Evolutionary conservation across 176 grass and related monocot species (phyloP).

Genomic region (Panicum miliaceum): DNA sequence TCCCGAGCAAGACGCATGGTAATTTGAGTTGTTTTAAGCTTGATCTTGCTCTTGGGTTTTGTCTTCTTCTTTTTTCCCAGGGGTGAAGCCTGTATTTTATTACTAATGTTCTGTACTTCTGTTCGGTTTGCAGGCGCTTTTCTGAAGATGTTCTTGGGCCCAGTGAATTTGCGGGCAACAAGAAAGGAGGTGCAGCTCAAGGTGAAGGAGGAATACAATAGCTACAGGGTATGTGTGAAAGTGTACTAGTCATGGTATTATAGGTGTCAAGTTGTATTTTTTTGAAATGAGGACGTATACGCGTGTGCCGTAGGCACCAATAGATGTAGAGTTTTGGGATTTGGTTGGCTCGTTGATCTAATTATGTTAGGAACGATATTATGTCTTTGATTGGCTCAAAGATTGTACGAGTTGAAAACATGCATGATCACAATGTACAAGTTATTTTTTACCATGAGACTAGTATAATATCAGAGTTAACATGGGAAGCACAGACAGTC

Average conservation of each 20-base stretch:
- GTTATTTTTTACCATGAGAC: background rate
- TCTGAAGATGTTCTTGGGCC: conserved; percentile 87
- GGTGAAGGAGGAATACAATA: conserved; percentile 98
- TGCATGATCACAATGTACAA: background rate
- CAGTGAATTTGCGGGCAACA: conserved; percentile 80
- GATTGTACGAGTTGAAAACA: background rate
- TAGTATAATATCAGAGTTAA: background rate
- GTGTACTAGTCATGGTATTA: conserved; percentile 5
- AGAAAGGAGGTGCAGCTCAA: conserved; percentile 97
- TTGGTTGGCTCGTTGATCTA: background rate
- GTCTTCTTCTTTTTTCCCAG: background rate
- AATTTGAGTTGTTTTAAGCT: conserved; percentile 24
- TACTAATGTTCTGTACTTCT: background rate
- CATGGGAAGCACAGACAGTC: background rate
- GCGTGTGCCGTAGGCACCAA: background rate
- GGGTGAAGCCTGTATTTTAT: background rate
- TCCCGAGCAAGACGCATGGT: conserved; percentile 81
- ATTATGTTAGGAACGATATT: background rate
- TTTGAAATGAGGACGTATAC: background rate
- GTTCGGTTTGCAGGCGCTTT: conserved; percentile 59
- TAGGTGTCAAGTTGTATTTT: conserved; percentile 7
- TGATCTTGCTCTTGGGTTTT: conserved; percentile 10
- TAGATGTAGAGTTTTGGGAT: background rate
- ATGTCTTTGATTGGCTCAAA: background rate
- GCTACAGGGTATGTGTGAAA: conserved; percentile 78